Evolutionary conservation across 2,329 filamentous ascomycete species (phyloP).

Genomic region (Trichoderma simmonsii): DNA sequence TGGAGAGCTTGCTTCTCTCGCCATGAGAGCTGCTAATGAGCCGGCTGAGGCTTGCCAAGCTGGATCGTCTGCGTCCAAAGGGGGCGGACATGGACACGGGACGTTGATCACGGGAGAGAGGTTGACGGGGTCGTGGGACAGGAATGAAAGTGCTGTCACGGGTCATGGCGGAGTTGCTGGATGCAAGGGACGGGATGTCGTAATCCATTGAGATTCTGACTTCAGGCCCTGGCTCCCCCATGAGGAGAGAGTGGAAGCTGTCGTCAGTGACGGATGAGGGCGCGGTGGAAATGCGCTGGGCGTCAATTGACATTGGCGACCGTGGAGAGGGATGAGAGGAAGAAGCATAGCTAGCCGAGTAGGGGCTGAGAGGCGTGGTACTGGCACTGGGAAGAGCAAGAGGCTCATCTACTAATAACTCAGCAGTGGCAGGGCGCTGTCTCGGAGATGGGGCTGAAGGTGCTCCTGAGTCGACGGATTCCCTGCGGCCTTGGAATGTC

Average conservation of each 20-base stretch:
- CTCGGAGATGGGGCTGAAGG: slow-evolving; percentile 41
- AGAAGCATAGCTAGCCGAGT: slow-evolving; percentile 61
- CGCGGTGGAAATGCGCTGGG: slow-evolving; percentile 69
- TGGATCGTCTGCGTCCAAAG: slow-evolving; percentile 69
- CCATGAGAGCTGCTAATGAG: slow-evolving; percentile 73
- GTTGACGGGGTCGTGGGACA: slow-evolving; percentile 46
- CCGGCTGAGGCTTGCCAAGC: slow-evolving; percentile 72
- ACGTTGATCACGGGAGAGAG: slow-evolving; percentile 52
- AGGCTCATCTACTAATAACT: slow-evolving; percentile 49
- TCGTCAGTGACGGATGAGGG: slow-evolving; percentile 71
- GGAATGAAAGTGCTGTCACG: slow-evolving; percentile 57
- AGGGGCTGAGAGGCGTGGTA: slow-evolving; percentile 57
- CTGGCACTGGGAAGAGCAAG: slow-evolving; percentile 44
- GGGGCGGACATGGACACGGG: slow-evolving; percentile 60
- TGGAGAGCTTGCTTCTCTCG: slow-evolving; percentile 70
- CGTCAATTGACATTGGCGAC: slow-evolving; percentile 66
- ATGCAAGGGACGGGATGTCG: slow-evolving; percentile 70
- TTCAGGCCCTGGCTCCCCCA: slow-evolving; percentile 72
- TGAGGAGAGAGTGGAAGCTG: slow-evolving; percentile 65
- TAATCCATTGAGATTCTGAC: slow-evolving; percentile 65
- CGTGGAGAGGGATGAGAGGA: slow-evolving; percentile 66
- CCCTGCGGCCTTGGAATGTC: slow-evolving; percentile 31
- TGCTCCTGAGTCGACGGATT: slow-evolving; percentile 40
- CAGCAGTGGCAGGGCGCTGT: slow-evolving; percentile 40
- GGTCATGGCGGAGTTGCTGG: slow-evolving; percentile 74